These are phyloP conservation scores for Trametopsis cervina DNA, from an alignment of 768 basidiomycete genomes.

Conservation along the genomic window DNA sequence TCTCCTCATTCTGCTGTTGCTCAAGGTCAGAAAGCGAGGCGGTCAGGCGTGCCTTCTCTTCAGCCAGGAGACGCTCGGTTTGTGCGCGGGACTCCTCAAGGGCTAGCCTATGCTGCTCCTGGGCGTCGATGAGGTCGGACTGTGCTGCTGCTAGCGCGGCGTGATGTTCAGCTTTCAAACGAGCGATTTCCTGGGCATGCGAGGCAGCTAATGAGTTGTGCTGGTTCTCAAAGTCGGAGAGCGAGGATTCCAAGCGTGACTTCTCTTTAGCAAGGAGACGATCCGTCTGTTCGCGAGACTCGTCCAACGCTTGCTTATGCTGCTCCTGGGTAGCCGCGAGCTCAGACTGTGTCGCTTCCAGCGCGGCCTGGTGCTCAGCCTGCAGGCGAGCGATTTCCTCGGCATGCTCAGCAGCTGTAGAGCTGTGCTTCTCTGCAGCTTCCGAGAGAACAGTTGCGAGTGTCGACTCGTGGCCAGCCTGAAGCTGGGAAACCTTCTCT, in stretches of 20 bases:
- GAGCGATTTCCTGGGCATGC: conserved; percentile 33
- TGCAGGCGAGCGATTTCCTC: neutral
- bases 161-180: conserved; percentile 39
- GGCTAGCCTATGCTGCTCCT: conserved; percentile 24
- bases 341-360: conserved; percentile 22
- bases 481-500: conserved; percentile 43
- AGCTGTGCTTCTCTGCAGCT: neutral
- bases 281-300: conserved; percentile 22
- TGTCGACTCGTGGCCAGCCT: conserved; percentile 37
- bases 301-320: neutral
- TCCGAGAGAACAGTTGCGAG: conserved; percentile 21
- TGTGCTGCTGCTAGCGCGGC: conserved; percentile 24
- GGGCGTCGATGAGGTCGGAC: conserved; percentile 20
- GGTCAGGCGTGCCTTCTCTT: conserved; percentile 33
- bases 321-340: conserved; percentile 24
- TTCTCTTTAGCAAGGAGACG: conserved; percentile 33
- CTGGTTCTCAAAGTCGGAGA: conserved; percentile 41
- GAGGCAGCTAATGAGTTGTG: conserved; percentile 27
- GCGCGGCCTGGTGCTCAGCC: conserved; percentile 6
- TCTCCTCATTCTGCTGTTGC: conserved; percentile 40
- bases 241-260: conserved; percentile 30
- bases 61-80: conserved; percentile 33
- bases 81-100: conserved; percentile 30
- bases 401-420: neutral
- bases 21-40: conserved; percentile 37